These are phyloP conservation scores for Croton laevigatus DNA, from an alignment of 441 rosid genomes.

Conservation along the genomic window DNA sequence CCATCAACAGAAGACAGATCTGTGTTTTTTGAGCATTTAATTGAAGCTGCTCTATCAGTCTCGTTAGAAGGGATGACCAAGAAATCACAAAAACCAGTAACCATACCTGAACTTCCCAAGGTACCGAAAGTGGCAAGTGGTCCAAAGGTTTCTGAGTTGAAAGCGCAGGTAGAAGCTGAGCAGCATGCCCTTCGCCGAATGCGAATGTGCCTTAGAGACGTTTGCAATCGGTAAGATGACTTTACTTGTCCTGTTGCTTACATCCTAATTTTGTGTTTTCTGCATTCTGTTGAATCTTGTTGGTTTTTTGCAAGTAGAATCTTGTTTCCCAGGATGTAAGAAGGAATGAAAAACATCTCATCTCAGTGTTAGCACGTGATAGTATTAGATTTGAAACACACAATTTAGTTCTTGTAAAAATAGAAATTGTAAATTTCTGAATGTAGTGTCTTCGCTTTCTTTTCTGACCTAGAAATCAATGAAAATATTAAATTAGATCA, in stretches of 20 bases:
- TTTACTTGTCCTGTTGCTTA: neutral
- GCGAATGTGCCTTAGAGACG: slow-evolving; percentile 98
- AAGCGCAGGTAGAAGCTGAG: slow-evolving; percentile 95
- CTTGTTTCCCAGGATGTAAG: slow-evolving; percentile 3
- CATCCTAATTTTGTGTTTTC: neutral
- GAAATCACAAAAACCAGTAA: slow-evolving; percentile 41
- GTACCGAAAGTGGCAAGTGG: slow-evolving; percentile 77
- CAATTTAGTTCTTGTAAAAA: neutral
- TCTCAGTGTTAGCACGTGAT: neutral
- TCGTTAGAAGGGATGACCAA: slow-evolving; percentile 48
- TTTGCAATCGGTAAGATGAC: slow-evolving; percentile 84
- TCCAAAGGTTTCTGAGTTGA: slow-evolving; percentile 90
- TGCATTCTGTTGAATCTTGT: neutral
- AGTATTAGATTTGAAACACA: neutral
- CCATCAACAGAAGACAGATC: slow-evolving; percentile 82
- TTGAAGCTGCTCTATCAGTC: slow-evolving; percentile 93
- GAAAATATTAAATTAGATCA: neutral
- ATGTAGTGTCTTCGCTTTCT: neutral
- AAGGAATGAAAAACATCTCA: neutral
- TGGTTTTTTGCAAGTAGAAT: neutral
- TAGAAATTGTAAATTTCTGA: neutral
- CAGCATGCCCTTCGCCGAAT: slow-evolving; percentile 98
- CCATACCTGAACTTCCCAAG: slow-evolving; percentile 80
- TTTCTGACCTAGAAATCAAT: neutral
- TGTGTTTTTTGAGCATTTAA: slow-evolving; percentile 67